Evolutionary conservation across 164 flowering plant species (phyloP).

Genomic region (Annona cherimola): DNA sequence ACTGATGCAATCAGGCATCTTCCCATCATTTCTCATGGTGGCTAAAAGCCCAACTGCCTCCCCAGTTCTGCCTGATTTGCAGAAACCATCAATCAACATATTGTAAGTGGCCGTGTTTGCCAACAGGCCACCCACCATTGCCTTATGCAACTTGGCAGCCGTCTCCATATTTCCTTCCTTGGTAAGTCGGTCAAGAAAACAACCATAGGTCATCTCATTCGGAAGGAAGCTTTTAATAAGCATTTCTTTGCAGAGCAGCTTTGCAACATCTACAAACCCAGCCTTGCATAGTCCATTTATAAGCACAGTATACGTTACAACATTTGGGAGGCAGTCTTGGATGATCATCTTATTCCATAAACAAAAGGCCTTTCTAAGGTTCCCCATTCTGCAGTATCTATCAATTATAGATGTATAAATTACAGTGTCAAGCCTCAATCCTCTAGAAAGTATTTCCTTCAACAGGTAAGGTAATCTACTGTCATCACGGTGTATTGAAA

Average conservation of each 20-base stretch:
- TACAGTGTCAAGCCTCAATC: constrained; percentile 64
- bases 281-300: constrained; percentile 74
- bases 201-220: constrained; percentile 68
- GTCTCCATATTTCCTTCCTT: constrained; percentile 58
- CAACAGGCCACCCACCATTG: constrained; percentile 46
- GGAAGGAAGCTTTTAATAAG: constrained; percentile 40
- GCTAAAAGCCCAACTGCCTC: constrained; percentile 48
- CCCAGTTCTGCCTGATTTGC: constrained; percentile 51
- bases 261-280: constrained; percentile 61
- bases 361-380: constrained; percentile 49
- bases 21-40: constrained; percentile 50
- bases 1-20: constrained; percentile 74
- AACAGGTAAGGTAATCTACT: constrained; percentile 29
- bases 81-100: constrained; percentile 71
- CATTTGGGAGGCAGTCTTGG: constrained; percentile 66
- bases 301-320: constrained; percentile 69
- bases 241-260: constrained; percentile 65
- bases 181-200: constrained; percentile 63
- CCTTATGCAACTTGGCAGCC: constrained; percentile 56
- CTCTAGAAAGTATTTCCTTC: constrained; percentile 53
- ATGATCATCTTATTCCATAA: constrained; percentile 64
- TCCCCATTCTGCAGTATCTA: constrained; percentile 51
- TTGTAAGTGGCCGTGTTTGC: constrained; percentile 76
- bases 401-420: constrained; percentile 77
- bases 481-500: constrained; percentile 35